A percentile compares a stretch with the other conserved stretches of the same genome.
Conservation (phyloP, 441 rosid species). For the Metrosideros polymorpha region DNA sequence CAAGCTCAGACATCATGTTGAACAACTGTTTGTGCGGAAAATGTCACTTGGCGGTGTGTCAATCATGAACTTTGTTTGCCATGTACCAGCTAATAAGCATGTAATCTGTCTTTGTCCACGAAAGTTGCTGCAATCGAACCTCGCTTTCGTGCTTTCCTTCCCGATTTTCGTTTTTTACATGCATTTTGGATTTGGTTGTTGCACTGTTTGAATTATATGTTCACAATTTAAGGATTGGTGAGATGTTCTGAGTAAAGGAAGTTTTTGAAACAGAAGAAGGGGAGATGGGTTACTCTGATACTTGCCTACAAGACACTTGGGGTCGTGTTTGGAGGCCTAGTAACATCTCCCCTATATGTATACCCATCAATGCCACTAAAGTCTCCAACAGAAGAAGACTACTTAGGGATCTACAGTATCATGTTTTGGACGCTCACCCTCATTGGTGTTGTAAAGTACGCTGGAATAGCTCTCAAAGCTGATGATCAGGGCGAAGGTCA, state of each 20-base stretch:
- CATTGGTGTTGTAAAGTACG: conserved; percentile 49
- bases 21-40: neutral
- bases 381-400: conserved; percentile 56
- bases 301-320: conserved; percentile 59
- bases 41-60: neutral
- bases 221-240: neutral
- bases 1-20: neutral
- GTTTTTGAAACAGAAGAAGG: conserved; percentile 12
- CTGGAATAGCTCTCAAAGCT: conserved; percentile 41
- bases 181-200: neutral
- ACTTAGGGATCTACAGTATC: conserved; percentile 52
- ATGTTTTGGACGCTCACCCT: conserved; percentile 76
- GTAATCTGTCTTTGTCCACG: neutral
- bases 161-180: neutral
- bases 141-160: neutral
- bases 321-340: conserved; percentile 65
- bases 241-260: neutral
- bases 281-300: conserved; percentile 20
- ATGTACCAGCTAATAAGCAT: neutral
- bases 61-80: neutral
- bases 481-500: conserved; percentile 73
- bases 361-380: conserved; percentile 56
- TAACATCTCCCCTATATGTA: conserved; percentile 55
- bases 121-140: neutral
- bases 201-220: neutral